These are phyloP conservation scores for Royoungia palumana DNA, from an alignment of 768 basidiomycete species.

Conservation along the genomic window DNA sequence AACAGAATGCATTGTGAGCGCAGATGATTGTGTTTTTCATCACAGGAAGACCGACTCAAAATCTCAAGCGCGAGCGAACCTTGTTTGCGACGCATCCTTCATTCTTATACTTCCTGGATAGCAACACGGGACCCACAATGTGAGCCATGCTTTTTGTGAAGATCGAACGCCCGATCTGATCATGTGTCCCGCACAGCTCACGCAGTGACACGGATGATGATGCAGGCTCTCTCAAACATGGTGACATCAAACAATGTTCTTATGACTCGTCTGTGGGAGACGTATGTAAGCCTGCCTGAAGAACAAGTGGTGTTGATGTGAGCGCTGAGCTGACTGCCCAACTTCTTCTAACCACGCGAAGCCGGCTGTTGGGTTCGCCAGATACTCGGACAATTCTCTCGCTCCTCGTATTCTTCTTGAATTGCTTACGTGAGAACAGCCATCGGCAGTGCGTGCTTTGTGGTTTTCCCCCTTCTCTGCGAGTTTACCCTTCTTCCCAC, in stretches of 20 bases:
- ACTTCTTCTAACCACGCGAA: slow-evolving; percentile 22
- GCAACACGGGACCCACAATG: slow-evolving; percentile 60
- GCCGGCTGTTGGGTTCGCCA: slow-evolving; percentile 60
- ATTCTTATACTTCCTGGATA: slow-evolving; percentile 75
- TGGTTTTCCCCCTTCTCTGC: slow-evolving; percentile 4
- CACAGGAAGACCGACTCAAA: slow-evolving; percentile 2
- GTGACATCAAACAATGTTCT: slow-evolving; percentile 69
- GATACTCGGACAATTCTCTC: slow-evolving; percentile 61
- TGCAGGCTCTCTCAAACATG: slow-evolving; percentile 81
- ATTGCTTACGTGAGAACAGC: slow-evolving; percentile 60
- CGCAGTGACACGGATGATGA: slow-evolving; percentile 58
- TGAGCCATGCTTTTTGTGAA: slow-evolving; percentile 31
- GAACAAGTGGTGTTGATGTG: slow-evolving; percentile 76
- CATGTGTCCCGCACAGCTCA: slow-evolving; percentile 43
- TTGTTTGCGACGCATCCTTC: slow-evolving; percentile 61
- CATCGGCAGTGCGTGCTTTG: slow-evolving; percentile 49
- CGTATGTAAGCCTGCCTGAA: slow-evolving; percentile 64
- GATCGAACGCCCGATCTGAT: neutral
- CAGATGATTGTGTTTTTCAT: neutral
- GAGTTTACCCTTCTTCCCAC: neutral
- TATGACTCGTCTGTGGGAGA: slow-evolving; percentile 57
- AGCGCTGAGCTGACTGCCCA: slow-evolving; percentile 23
- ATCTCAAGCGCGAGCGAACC: slow-evolving; percentile 65
- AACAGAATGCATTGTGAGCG: slow-evolving; percentile 69
- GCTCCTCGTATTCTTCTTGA: slow-evolving; percentile 67